A percentile compares a stretch with the other conserved stretches of the same genome.
Conservation (phyloP, 2,329 filamentous ascomycete genomes). For the Metarhizium sp. region DNA sequence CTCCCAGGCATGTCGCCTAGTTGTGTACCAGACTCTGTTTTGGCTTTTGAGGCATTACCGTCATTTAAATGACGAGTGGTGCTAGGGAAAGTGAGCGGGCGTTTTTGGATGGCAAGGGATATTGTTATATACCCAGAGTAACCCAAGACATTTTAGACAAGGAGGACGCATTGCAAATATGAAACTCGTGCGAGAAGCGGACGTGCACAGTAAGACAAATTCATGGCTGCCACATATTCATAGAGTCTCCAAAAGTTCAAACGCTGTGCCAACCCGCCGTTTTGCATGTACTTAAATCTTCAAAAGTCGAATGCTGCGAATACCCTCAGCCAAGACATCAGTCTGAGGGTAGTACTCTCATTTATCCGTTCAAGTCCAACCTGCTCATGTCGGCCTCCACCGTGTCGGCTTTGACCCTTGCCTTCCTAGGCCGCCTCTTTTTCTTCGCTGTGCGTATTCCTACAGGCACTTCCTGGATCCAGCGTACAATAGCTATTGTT, state of each 20-base stretch:
- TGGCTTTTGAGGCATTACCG: background rate
- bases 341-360: background rate
- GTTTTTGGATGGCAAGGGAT: background rate
- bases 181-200: background rate
- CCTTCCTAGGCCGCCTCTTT: slow-evolving; percentile 25
- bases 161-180: background rate
- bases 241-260: background rate
- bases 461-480: slow-evolving; percentile 53
- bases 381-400: background rate
- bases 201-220: background rate
- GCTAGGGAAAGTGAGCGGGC: background rate
- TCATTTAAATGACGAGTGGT: no score
- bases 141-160: background rate
- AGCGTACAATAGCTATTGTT: slow-evolving; percentile 57
- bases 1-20: background rate
- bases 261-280: background rate
- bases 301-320: background rate
- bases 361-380: background rate
- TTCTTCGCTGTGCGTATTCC: slow-evolving; percentile 25
- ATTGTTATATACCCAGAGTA: background rate
- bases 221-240: background rate
- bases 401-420: background rate
- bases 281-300: background rate
- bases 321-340: background rate
- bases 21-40: background rate